Percentiles rank a stretch among this genome's conserved stretches.
Conservation (phyloP, 345 rosid species). For the Reutealis trisperma region DNA sequence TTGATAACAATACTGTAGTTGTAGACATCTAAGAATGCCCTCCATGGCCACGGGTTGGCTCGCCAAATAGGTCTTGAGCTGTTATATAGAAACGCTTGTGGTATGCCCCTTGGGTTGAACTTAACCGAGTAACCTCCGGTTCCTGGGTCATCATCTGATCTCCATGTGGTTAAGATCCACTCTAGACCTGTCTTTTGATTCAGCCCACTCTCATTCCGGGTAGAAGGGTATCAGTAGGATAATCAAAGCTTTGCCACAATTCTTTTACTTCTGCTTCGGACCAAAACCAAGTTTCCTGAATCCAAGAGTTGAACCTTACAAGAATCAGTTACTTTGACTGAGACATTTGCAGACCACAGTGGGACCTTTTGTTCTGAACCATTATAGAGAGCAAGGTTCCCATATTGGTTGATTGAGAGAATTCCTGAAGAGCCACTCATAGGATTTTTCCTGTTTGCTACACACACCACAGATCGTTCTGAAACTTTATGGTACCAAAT, state of each 20-base stretch:
- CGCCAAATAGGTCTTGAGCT: slow-evolving; percentile 3
- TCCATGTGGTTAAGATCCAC: slow-evolving; percentile 22
- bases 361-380: background rate
- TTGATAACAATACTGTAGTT: background rate
- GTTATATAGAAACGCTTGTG: background rate
- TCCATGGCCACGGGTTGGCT: slow-evolving; percentile 17
- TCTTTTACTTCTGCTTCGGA: background rate
- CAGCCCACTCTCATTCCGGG: slow-evolving; percentile 17
- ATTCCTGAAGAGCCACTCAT: background rate
- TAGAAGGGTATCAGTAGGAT: slow-evolving; percentile 22
- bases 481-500: slow-evolving; percentile 8
- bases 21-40: background rate
- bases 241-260: slow-evolving; percentile 41
- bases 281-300: slow-evolving; percentile 12
- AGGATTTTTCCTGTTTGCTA: background rate
- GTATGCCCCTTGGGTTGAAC: background rate
- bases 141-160: slow-evolving; percentile 16
- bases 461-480: background rate
- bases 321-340: background rate
- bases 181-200: slow-evolving; percentile 15
- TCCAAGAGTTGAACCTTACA: background rate
- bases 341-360: background rate
- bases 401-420: background rate
- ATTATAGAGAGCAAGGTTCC: slow-evolving; percentile 3
- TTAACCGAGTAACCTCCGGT: background rate